Conservation (phyloP, 1,284 basidiomycete species). For the Rhodotorula glutinis region DNA sequence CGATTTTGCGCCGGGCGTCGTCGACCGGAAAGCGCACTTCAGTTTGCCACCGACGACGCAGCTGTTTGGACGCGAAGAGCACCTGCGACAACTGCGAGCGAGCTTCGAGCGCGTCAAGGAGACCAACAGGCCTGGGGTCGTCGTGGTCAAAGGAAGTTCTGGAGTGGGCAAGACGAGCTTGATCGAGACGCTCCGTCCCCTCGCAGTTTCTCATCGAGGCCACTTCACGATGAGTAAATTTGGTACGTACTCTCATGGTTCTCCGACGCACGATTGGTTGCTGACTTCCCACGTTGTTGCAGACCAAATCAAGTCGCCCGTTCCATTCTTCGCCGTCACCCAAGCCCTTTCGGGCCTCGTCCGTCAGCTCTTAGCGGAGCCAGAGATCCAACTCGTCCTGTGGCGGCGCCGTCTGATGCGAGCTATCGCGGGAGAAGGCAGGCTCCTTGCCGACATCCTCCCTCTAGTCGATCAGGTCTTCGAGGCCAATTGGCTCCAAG, state of each 20-base stretch:
- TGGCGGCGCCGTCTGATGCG: slow-evolving; percentile 30
- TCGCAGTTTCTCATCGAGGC: slow-evolving; percentile 12
- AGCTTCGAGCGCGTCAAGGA: slow-evolving; percentile 26
- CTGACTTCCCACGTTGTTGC: too few relatives aligned
- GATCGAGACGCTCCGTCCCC: slow-evolving; percentile 31
- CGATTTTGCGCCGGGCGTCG: slow-evolving; percentile 25
- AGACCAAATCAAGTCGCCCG: slow-evolving; percentile 40
- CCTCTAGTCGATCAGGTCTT: slow-evolving; percentile 36
- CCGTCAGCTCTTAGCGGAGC: slow-evolving; percentile 37
- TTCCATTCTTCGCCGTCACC: slow-evolving; percentile 39
- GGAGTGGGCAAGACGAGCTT: slow-evolving; percentile 38
- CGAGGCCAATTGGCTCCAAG: slow-evolving; percentile 24
- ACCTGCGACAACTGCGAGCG: slow-evolving; percentile 10
- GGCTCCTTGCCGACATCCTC: slow-evolving; percentile 34
- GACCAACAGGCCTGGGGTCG: slow-evolving; percentile 12
- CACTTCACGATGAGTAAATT: slow-evolving; percentile 38
- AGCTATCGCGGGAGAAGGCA: slow-evolving; percentile 31
- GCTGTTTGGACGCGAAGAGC: slow-evolving; percentile 33
- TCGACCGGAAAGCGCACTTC: slow-evolving; percentile 37
- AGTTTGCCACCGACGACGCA: slow-evolving; percentile 29
- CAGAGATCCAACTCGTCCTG: slow-evolving; percentile 18
- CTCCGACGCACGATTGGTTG: too few relatives aligned
- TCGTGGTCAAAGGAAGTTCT: slow-evolving; percentile 29
- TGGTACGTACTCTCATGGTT: slow-evolving; percentile 7
- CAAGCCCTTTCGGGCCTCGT: slow-evolving; percentile 36